These are phyloP conservation scores for Secale cereale DNA, from an alignment of 176 grass and related monocot species.

Conservation along the genomic window DNA sequence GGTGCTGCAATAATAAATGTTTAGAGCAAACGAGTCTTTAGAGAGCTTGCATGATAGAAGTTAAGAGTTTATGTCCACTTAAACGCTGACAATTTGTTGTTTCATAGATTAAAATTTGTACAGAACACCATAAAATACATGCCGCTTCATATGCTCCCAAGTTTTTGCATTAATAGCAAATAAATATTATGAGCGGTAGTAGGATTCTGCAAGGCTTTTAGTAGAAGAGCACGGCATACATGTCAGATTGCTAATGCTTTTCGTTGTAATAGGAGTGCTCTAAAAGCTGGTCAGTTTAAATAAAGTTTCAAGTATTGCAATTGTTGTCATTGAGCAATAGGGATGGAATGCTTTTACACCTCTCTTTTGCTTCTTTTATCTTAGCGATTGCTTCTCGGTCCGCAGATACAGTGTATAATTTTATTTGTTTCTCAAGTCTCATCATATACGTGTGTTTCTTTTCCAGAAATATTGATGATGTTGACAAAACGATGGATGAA, in stretches of 20 bases:
- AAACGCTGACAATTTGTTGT: neutral
- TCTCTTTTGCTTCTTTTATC: neutral
- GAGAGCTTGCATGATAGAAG: neutral
- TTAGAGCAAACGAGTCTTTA: neutral
- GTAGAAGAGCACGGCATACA: neutral
- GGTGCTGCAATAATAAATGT: neutral
- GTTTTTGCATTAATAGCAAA: neutral
- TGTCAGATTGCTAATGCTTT: slow-evolving; percentile 3
- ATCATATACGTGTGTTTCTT: slow-evolving; percentile 16
- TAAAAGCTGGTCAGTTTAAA: neutral
- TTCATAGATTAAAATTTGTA: neutral
- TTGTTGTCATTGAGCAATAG: neutral
- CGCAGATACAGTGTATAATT: slow-evolving; percentile 1
- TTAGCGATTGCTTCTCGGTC: slow-evolving; percentile 1
- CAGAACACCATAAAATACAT: neutral
- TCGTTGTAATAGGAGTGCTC: neutral
- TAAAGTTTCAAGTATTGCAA: neutral
- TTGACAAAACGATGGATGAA: slow-evolving; percentile 98
- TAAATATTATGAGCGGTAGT: neutral
- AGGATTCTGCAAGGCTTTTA: neutral
- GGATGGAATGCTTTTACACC: neutral
- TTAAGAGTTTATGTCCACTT: slow-evolving; percentile 10
- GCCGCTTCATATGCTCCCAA: neutral
- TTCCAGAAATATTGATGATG: slow-evolving; percentile 88
- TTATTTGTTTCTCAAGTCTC: slow-evolving; percentile 1